Percentiles rank a stretch among this genome's conserved stretches.
Conservation (phyloP, 169 alveolate genomes). For the Plasmodium falciparum region DNA sequence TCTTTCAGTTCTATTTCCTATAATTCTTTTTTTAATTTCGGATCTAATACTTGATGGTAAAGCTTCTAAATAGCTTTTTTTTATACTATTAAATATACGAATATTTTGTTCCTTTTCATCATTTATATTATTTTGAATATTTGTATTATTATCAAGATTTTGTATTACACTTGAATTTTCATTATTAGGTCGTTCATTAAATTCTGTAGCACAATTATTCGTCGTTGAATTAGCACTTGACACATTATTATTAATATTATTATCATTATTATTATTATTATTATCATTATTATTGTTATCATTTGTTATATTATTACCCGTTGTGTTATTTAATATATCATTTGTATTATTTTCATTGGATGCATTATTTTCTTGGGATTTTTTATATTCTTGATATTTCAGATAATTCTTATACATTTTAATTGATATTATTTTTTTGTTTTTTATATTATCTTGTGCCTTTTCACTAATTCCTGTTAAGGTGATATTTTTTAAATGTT, state of each 20-base stretch:
- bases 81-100: constrained; percentile 59
- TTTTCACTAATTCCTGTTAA: constrained; percentile 25
- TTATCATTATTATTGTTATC: not conserved
- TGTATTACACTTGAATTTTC: not conserved
- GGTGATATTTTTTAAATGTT: constrained; percentile 68
- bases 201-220: not conserved
- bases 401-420: constrained; percentile 52
- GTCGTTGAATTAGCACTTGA: not conserved
- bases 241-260: not conserved
- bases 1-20: constrained; percentile 62
- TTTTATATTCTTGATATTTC: constrained; percentile 45
- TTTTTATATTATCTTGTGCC: constrained; percentile 37
- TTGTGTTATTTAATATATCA: not conserved
- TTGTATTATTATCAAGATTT: not conserved
- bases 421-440: constrained; percentile 40
- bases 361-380: not conserved
- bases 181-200: not conserved
- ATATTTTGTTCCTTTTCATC: constrained; percentile 30
- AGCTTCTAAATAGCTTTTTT: constrained; percentile 69
- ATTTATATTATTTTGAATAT: not conserved
- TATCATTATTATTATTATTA: not conserved
- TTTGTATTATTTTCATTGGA: constrained; percentile 5
- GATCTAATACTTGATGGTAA: constrained; percentile 59
- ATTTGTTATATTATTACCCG: not conserved
- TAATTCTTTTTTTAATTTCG: constrained; percentile 63